Evolutionary conservation across 1,139 yeast genomes (phyloP), one percentile per base, ranked within the genome.

Genomic region (Suhomyces atakaporum): DNA sequence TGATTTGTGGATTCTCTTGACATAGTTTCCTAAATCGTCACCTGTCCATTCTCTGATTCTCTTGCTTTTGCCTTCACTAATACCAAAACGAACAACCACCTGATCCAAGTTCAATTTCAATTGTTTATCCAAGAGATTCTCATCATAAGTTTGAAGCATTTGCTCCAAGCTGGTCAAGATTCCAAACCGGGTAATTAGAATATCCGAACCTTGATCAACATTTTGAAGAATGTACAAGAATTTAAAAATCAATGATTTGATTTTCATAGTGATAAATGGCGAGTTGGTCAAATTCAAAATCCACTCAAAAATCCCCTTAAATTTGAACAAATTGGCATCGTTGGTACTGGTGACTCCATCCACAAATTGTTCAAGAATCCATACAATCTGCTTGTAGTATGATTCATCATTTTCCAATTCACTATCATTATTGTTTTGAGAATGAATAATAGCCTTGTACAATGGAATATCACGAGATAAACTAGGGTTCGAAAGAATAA

Each of bases 401-500:
- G 60, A 58, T 31, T 58, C 65, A n/a, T 79, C 85, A 11, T 74
- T 69, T 27, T 69, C 69, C 11, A 58, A 59, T 13, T 60, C 60
- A 4, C 58, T 59, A 10, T 62, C 62, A 9, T 19, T 15, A 15
- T 63, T 53, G 4, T 65, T 62, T 21, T 60, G 48, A 21, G 67
- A 59, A 25, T 54, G 46, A 7, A 57, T 62, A 18, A 84, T 70
- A 3, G 73, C 59, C 27, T 68, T 69, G 53, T 69, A 78, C 38
- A 89, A 56, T 2, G 97, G 96, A 21, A 89, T 57, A 25, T 85
- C 92, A 40, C 64, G 66, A 42, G 73, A 72, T 29, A 86, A 59
- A 6, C 65, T 63, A 7, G 87, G 83, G 22, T 77, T 77, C 3
- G 77, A 65, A 30, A 84, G 62, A 7, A 84, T 66, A 66, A 77